Base-by-base conservation (phyloP, 257 asterid genomes). In the Jaltomata sinuosa region DNA sequence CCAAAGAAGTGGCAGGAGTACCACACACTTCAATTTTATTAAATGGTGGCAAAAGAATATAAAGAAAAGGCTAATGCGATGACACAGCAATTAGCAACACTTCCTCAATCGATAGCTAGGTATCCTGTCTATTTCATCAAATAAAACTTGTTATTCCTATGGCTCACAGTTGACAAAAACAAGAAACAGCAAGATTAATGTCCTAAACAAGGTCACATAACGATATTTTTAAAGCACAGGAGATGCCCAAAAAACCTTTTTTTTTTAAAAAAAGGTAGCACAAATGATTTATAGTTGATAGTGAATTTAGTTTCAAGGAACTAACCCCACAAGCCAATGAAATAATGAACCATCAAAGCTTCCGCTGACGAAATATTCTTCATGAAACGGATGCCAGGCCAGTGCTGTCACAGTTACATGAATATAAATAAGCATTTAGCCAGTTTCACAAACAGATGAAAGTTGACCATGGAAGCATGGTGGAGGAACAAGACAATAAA, bases 311-410 rank as follows among this genome's bases (percentile, higher is more conserved):
- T 77, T 77, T 77, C 81, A 77, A 49, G 27, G 87, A 80, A 68
- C 69, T 91, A 90, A 96, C 99, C 98, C 99, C 79, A 94, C 98
- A 45, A 97, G 96, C 98, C 99, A 97, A 87, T 97, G 99, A 87
- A 94, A 93, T 84, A 97, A 94, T 86, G 99, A 94, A 90, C 99
- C 99, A 32, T 97, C 99, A 81, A 69, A 94, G 89, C 99, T 97
- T 89, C 99, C 99, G 84, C 99, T 97, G 80, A 94, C 99, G 87
- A 97, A 97, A 90, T 94, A 97, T 61, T 97, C 99, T 87, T 97
- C 99, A 81, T 97, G 97, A 87, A 95, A 97, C 61, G 99, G 99
- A 90, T 97, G 99, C 99, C 99, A 97, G 83, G 99, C 97, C 96
- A 97, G 88, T 76, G 97, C 98, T 96, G 83, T 79, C 82, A 87